Evolutionary conservation across 208 protist genomes (phyloP).

Genomic region (Leishmania turanica): DNA sequence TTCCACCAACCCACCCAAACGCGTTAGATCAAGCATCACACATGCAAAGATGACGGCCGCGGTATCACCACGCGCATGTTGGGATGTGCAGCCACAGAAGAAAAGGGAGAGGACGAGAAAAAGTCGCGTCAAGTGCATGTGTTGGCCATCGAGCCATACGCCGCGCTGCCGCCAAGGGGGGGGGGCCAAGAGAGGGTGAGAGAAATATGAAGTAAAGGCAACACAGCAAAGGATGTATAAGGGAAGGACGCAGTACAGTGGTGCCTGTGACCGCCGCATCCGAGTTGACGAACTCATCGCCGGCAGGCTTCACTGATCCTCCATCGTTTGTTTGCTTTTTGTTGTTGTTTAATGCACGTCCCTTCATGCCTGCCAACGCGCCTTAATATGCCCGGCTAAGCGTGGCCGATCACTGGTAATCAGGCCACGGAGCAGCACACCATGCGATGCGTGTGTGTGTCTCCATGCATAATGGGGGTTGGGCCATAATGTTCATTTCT

Average conservation of each 20-base stretch:
- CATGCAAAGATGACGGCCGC: neutral
- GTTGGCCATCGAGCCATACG: neutral
- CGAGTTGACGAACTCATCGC: neutral
- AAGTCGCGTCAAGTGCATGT: neutral
- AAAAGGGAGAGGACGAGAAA: neutral
- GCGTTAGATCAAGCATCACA: neutral
- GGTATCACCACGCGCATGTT: neutral
- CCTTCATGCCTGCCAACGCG: neutral
- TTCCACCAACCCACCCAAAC: neutral
- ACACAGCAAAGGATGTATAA: neutral
- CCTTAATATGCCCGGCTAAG: neutral
- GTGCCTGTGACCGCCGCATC: neutral
- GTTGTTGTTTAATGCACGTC: neutral
- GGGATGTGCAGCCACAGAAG: neutral
- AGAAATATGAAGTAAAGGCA: neutral
- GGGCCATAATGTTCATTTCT: too few species aligned
- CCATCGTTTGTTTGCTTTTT: neutral
- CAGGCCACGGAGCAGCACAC: neutral
- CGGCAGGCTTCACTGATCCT: neutral
- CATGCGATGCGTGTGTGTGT: neutral
- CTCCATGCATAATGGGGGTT: neutral
- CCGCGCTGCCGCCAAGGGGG: too few species aligned
- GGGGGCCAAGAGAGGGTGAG: neutral
- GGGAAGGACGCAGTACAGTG: neutral
- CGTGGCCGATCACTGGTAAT: neutral